phyloP scores from a whole-genome alignment of 306 rosid genomes.

The Lathyrus aphaca region DNA sequence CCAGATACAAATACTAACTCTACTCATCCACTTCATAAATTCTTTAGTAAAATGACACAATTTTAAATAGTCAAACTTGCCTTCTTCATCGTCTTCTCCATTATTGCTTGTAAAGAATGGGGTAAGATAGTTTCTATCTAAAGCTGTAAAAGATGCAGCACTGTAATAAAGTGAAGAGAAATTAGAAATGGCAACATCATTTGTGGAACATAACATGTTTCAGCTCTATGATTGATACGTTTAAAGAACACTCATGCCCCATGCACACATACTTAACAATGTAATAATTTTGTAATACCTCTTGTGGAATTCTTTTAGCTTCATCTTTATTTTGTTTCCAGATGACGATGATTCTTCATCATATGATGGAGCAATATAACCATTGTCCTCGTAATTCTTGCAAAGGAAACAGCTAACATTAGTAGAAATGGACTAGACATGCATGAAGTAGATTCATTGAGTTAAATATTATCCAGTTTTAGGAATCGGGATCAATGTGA shows the following conservation, averaged over 20 bases:
- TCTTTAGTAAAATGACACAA: constrained; percentile 21
- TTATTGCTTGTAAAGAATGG: constrained; percentile 95
- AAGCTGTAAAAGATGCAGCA: constrained; percentile 80
- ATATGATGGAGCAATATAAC: constrained; percentile 79
- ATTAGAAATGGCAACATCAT: constrained; percentile 11
- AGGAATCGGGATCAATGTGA: constrained; percentile 14
- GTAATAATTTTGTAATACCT: constrained; percentile 55
- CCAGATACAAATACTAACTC: not conserved
- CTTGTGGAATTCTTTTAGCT: constrained; percentile 86
- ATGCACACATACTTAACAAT: not conserved
- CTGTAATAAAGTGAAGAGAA: constrained; percentile 56
- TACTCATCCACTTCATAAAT: constrained; percentile 25
- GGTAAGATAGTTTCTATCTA: constrained; percentile 91
- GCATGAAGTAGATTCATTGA: constrained; percentile 5
- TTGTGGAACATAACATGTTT: not conserved
- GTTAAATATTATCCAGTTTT: constrained; percentile 8
- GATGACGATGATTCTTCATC: constrained; percentile 66
- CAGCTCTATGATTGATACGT: constrained; percentile 1
- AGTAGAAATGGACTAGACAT: constrained; percentile 26
- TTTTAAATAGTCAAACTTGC: constrained; percentile 56
- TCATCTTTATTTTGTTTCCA: constrained; percentile 89
- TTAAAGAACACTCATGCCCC: not conserved
- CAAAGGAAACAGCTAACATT: constrained; percentile 30
- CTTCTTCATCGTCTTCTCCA: constrained; percentile 80
- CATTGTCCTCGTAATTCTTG: constrained; percentile 60